Percentiles rank a stretch among this genome's conserved stretches.
Conservation (phyloP, 805 yeast genomes). For the Cyberlindnera samutprakarnensis region DNA sequence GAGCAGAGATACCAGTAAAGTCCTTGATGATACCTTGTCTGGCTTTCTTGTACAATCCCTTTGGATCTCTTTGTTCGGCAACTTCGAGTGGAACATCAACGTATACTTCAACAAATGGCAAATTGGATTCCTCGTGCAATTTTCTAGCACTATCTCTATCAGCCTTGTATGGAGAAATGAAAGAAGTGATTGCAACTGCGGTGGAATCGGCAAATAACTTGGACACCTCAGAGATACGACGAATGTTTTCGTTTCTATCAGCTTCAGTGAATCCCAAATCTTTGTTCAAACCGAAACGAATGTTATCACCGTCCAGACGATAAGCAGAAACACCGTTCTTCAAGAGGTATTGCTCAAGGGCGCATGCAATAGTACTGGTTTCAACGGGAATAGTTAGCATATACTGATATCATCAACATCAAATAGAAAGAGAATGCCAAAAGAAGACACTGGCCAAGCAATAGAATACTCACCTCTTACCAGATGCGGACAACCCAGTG, state of each 20-base stretch:
- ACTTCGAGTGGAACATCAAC: slow-evolving; percentile 92
- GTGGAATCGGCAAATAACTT: slow-evolving; percentile 93
- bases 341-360: slow-evolving; percentile 75
- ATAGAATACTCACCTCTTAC: slow-evolving; percentile 36
- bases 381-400: too few relatives aligned
- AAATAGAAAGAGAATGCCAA: too few relatives aligned
- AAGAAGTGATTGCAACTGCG: slow-evolving; percentile 78
- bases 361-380: slow-evolving; percentile 87
- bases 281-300: slow-evolving; percentile 90
- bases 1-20: slow-evolving; percentile 93
- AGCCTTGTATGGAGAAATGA: slow-evolving; percentile 82
- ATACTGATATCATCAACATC: too few relatives aligned
- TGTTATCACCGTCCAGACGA: slow-evolving; percentile 91
- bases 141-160: slow-evolving; percentile 85
- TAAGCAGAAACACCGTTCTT: slow-evolving; percentile 67
- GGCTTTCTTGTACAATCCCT: slow-evolving; percentile 94
- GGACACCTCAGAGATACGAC: slow-evolving; percentile 92
- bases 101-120: slow-evolving; percentile 85
- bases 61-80: slow-evolving; percentile 96
- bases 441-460: too few relatives aligned
- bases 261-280: slow-evolving; percentile 89
- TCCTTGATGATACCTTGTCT: slow-evolving; percentile 91
- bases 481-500: slow-evolving; percentile 93
- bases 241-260: slow-evolving; percentile 90
- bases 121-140: slow-evolving; percentile 63